Conservation (phyloP, 768 basidiomycete genomes). For the Lactarius evosmus region DNA sequence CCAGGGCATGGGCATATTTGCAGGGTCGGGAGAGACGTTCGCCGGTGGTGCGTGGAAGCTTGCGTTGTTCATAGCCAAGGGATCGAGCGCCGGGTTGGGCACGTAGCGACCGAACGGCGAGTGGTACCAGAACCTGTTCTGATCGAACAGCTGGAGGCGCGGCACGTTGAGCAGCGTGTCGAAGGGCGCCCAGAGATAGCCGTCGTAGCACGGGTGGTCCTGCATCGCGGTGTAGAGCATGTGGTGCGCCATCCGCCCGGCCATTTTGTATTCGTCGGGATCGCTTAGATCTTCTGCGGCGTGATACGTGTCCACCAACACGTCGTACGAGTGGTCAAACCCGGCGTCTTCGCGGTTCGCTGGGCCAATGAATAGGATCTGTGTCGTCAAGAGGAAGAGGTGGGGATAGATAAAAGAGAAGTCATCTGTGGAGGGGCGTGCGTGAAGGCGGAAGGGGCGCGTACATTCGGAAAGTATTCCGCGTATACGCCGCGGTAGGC, state of each 20-base stretch:
- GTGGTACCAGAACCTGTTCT: slow-evolving; percentile 48
- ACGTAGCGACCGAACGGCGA: slow-evolving; percentile 45
- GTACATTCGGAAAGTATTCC: slow-evolving; percentile 49
- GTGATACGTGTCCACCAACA: slow-evolving; percentile 47
- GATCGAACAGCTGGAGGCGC: slow-evolving; percentile 46
- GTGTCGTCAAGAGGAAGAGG: not conserved
- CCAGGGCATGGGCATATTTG: slow-evolving; percentile 41
- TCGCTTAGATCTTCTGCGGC: slow-evolving; percentile 42
- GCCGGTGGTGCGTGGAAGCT: slow-evolving; percentile 41
- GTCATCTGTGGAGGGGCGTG: no score
- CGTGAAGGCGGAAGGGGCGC: slow-evolving; percentile 21
- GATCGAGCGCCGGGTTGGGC: slow-evolving; percentile 38
- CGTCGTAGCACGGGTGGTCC: slow-evolving; percentile 46
- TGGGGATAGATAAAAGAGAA: not conserved
- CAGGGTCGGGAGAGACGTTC: slow-evolving; percentile 42
- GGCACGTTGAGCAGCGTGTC: slow-evolving; percentile 50
- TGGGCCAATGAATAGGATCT: slow-evolving; percentile 52
- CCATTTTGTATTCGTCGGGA: slow-evolving; percentile 40
- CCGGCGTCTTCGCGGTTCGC: slow-evolving; percentile 46
- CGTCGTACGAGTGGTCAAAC: slow-evolving; percentile 48
- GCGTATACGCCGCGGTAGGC: slow-evolving; percentile 46
- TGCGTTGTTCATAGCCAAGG: slow-evolving; percentile 27
- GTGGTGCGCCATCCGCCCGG: slow-evolving; percentile 52
- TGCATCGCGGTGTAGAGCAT: slow-evolving; percentile 49
- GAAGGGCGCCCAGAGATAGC: slow-evolving; percentile 53